Base-by-base conservation (phyloP, 352 stramenopile genomes). In the Phytophthora pinifolia region DNA sequence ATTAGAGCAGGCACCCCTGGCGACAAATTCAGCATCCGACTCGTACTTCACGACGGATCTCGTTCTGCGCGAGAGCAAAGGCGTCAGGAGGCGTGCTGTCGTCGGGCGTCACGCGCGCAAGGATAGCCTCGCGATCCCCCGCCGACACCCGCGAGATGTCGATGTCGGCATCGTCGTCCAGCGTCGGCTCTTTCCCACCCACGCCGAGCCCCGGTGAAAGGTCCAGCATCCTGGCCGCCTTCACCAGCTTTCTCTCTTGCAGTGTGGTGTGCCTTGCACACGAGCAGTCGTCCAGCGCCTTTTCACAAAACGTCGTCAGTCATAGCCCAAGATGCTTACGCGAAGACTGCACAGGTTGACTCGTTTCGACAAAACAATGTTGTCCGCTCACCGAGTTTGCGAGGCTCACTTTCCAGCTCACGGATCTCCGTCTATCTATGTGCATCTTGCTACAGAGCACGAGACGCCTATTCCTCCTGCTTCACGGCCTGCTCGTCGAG, bases 31-130 rank as follows among this genome's bases (percentile, higher is more conserved):
- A 36, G 10, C 38, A 38, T 4, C 17, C 32, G 4, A 29, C 5
- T n/a, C n/a, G 6, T 55, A 87, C 76, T 65, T 92, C 82, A 39
- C 82, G 82, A 1, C 82, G 82, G 59, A 92, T 89, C 52, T 92
- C 82, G 50, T 90, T 92, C 59, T 92, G 82, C 12, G 79, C 74
- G 12, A 92, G 70, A 17, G 79, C 66, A 49, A 88, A 92, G 0
- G 82, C 79, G 46, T 90, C 82, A 2, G 77, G 58, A 43, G 80
- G 83, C 15, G 65, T 53, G 48, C 74, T 89, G 48, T 90, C 76
- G 54, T 89, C 78, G 8, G 80, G 78, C 17, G 70, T 76, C 49
- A 91, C 77, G 22, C 80, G 77, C 18, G 72, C 62, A 55, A 92
- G 54, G 54, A 92, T 89, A 32, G 80, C 79, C 12, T 93, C 81